Percentiles rank a stretch among this genome's conserved stretches.
These are phyloP conservation scores for Mortierella sp. DNA, from an alignment of 371 early-diverging fungal species.

Conservation along the genomic window DNA sequence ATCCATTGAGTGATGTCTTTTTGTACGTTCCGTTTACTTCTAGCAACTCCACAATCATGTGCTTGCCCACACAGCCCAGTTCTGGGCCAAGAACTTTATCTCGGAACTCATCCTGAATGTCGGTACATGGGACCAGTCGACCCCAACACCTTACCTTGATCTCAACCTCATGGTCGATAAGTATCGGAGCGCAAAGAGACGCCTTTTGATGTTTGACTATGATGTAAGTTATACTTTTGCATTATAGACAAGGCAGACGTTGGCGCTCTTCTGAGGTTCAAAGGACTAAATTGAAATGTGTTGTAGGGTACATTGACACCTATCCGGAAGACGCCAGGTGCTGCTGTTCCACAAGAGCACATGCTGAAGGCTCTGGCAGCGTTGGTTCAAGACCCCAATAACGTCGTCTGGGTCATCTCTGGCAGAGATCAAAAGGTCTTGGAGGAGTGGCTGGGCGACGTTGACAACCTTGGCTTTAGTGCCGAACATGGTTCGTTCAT, in stretches of 20 bases:
- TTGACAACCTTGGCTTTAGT: constrained; percentile 79
- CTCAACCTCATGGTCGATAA: constrained; percentile 52
- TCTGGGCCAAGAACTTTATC: constrained; percentile 93
- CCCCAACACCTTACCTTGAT: constrained; percentile 77
- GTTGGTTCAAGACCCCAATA: constrained; percentile 82
- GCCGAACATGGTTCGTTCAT: constrained; percentile 83
- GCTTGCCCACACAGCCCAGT: constrained; percentile 87
- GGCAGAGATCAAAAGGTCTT: constrained; percentile 90
- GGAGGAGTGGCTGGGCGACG: constrained; percentile 87
- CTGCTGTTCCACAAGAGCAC: constrained; percentile 73
- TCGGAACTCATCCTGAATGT: constrained; percentile 63
- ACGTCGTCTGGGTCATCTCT: constrained; percentile 92
- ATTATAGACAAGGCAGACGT: neutral
- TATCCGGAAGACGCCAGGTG: constrained; percentile 74
- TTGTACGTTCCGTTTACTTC: too few relatives aligned
- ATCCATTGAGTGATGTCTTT: too few relatives aligned
- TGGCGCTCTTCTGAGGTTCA: too few relatives aligned
- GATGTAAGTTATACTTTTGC: constrained; percentile 63
- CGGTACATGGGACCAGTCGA: constrained; percentile 62
- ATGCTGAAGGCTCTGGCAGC: constrained; percentile 73
- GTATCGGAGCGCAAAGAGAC: constrained; percentile 67
- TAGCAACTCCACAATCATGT: constrained; percentile 91
- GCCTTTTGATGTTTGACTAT: constrained; percentile 88
- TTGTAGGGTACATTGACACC: constrained; percentile 85
- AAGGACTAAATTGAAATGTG: too few relatives aligned